Evolutionary conservation across 352 stramenopile genomes (phyloP), one percentile per base, ranked within the genome.

Genomic region (Phytopythium mirpurense): DNA sequence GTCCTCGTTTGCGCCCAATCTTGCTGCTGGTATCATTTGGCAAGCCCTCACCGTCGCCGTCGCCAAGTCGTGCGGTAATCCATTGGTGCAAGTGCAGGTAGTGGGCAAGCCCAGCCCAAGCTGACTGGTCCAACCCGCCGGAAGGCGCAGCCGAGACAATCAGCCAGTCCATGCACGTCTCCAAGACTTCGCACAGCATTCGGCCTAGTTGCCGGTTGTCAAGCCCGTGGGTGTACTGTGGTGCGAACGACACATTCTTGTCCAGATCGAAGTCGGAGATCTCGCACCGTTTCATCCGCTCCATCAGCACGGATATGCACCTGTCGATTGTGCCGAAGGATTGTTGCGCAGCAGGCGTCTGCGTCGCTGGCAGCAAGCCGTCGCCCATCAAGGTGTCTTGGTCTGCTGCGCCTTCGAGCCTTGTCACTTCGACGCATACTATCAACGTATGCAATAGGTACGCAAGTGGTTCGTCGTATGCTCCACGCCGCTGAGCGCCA

Each of bases 201-300:
- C 38, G 26, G 3, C 34, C 69, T 3, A 80, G 34, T 8, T 62
- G 65, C n/a, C 57, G 61, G 29, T 78, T 79, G 6, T 61, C 62
- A 23, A 68, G 51, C 0, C 65, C 71, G 18, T 70, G 38, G 11
- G 59, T 49, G 5, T 56, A 67, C 21, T 71, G 43, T 1, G 48
- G 11, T 0, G 51, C 61, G 26, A 83, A 80, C 10, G 67, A 66
- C 7, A 70, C 54, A 38, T 63, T 64, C 48, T 78, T 75, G 53
- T 83, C 68, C 18, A 83, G 66, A 19, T 83, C 72, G 42, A 80
- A 80, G 52, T 83, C 67, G 2, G 49, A 51, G 2, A 80, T 43
- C 42, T 77, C 67, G 41, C 72, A 76, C 6, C 67, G 62, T 49
- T 76, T 77, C 56, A 83, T 63, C 31, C 72, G 59, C 52, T 78